Percentiles rank a stretch among this genome's conserved stretches.
Conservation (phyloP, 2,329 filamentous ascomycete species). For the Hypoxylon sp. region DNA sequence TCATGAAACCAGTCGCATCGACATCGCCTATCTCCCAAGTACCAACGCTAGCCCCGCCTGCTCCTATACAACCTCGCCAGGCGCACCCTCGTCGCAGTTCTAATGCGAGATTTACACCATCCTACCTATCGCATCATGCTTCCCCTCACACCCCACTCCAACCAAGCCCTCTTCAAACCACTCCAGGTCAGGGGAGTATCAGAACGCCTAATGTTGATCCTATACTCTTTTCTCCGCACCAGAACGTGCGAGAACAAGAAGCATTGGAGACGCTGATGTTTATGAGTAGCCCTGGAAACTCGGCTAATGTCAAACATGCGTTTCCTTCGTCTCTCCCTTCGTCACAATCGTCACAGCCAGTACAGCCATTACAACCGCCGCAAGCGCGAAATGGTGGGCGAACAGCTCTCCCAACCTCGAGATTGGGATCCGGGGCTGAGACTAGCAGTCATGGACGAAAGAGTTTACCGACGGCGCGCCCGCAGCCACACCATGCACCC, state of each 20-base stretch:
- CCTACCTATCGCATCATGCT: constrained; percentile 65
- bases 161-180: constrained; percentile 59
- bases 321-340: constrained; percentile 59
- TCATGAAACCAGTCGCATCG: constrained; percentile 56
- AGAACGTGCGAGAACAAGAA: constrained; percentile 81
- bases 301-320: constrained; percentile 71
- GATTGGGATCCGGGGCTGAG: constrained; percentile 49
- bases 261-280: constrained; percentile 85
- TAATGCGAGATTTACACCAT: constrained; percentile 64
- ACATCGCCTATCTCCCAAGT: constrained; percentile 57
- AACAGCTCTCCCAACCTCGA: constrained; percentile 63
- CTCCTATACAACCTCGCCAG: constrained; percentile 67
- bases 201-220: constrained; percentile 62
- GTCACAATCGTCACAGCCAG: constrained; percentile 56
- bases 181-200: constrained; percentile 54
- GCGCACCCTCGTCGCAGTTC: constrained; percentile 66
- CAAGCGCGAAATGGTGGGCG: constrained; percentile 53
- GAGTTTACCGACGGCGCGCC: constrained; percentile 65
- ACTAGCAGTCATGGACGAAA: constrained; percentile 61
- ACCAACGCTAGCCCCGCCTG: constrained; percentile 66
- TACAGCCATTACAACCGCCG: constrained; percentile 57
- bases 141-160: constrained; percentile 60
- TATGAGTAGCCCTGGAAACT: constrained; percentile 84
- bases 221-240: constrained; percentile 77
- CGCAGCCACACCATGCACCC: constrained; percentile 52